Percentiles rank a stretch among this genome's conserved stretches.
Evolutionary conservation across 2,329 filamentous ascomycete genomes (phyloP).

Genomic region (Aspergillaceae sp.): DNA sequence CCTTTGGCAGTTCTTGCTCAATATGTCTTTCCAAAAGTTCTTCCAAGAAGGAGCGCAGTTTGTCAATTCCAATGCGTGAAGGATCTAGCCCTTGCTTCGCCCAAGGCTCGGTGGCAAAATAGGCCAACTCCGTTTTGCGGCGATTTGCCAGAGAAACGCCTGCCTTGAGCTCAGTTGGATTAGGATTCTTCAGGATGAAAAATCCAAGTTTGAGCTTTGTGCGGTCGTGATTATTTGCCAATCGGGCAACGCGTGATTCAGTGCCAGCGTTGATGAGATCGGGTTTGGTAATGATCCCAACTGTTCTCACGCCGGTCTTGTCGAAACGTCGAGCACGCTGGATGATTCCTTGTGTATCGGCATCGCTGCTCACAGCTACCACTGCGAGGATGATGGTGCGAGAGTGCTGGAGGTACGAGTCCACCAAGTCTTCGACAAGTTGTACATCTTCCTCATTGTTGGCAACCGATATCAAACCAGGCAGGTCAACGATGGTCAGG

Average conservation of each 20-base stretch:
- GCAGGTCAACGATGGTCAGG: constrained; percentile 53
- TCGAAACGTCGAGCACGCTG: constrained; percentile 28
- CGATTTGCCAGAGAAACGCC: constrained; percentile 4
- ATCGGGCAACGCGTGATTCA: constrained; percentile 14
- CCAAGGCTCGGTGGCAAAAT: constrained; percentile 12
- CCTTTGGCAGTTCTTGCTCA: constrained; percentile 13
- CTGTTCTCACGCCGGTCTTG: constrained; percentile 22
- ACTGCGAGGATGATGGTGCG: constrained; percentile 41
- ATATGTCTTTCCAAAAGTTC: constrained; percentile 14
- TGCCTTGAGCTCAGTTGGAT: constrained; percentile 11
- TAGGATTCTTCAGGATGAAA: constrained; percentile 21
- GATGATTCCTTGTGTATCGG: constrained; percentile 36
- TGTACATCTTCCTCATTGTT: constrained; percentile 48
- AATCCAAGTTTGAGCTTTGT: constrained; percentile 22
- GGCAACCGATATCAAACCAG: constrained; percentile 47
- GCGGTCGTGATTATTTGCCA: constrained; percentile 19
- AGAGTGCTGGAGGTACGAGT: constrained; percentile 33
- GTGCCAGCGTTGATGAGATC: constrained; percentile 24
- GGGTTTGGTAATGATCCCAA: constrained; percentile 43
- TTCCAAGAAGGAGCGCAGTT: constrained; percentile 13
- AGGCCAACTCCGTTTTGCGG: constrained; percentile 5
- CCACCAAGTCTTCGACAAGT: constrained; percentile 43
- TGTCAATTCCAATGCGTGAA: constrained; percentile 12
- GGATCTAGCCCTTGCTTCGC: constrained; percentile 8
- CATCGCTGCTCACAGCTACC: constrained; percentile 35